phyloP scores from a whole-genome alignment of 208 protist species.

The Trypanosoma melophagium region DNA sequence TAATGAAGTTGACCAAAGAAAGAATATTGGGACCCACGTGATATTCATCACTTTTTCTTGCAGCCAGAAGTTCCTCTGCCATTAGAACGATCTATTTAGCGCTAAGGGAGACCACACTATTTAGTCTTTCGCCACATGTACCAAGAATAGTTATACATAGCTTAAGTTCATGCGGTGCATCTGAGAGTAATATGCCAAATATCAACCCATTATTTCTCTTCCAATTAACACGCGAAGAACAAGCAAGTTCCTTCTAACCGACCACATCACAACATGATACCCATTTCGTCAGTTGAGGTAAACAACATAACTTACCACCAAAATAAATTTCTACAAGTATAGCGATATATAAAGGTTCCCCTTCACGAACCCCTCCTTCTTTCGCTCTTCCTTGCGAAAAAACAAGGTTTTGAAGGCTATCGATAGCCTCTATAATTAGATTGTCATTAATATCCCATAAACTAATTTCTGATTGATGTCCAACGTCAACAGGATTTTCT shows the following conservation, averaged over 20 bases:
- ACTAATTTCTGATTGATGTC: constrained; percentile 36
- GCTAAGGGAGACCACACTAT: constrained; percentile 19
- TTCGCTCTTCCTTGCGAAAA: constrained; percentile 35
- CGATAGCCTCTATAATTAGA: constrained; percentile 33
- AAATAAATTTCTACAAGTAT: constrained; percentile 56
- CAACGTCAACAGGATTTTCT: background rate
- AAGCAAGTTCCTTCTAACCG: constrained; percentile 15
- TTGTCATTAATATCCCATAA: constrained; percentile 47
- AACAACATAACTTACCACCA: constrained; percentile 39
- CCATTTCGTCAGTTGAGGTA: constrained; percentile 52
- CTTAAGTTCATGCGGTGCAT: constrained; percentile 56
- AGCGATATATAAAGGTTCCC: constrained; percentile 41
- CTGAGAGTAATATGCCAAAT: constrained; percentile 38
- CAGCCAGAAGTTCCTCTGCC: constrained; percentile 22
- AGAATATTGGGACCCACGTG: constrained; percentile 30
- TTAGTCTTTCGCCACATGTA: constrained; percentile 30
- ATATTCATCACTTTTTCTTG: constrained; percentile 47
- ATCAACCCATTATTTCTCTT: constrained; percentile 22
- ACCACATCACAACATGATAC: constrained; percentile 15
- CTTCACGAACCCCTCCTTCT: constrained; percentile 48
- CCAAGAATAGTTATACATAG: constrained; percentile 61
- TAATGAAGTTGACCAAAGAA: constrained; percentile 40
- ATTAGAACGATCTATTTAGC: constrained; percentile 33
- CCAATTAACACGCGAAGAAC: constrained; percentile 28
- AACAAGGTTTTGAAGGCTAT: constrained; percentile 35